phyloP scores from a whole-genome alignment of 2,329 filamentous ascomycete genomes.

The Talaromyces rugulosus region DNA sequence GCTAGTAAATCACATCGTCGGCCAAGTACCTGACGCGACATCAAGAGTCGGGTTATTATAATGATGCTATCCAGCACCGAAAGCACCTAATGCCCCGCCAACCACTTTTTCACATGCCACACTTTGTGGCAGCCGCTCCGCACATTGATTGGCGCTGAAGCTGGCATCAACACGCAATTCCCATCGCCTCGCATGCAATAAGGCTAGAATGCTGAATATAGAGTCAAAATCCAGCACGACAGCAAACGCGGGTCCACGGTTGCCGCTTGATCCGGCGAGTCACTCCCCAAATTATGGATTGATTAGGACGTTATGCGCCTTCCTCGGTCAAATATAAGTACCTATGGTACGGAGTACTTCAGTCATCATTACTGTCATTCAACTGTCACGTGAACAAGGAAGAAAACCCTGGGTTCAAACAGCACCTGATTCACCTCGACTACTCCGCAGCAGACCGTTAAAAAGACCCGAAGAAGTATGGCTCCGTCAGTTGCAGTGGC shows the following conservation, averaged over 20 bases:
- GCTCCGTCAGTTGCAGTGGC: slow-evolving; percentile 5
- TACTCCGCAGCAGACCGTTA: not conserved
- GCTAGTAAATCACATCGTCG: slow-evolving; percentile 20
- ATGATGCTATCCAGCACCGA: not conserved
- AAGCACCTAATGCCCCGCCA: not conserved
- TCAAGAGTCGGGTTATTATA: not conserved
- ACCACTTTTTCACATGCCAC: not conserved
- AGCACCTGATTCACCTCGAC: not conserved
- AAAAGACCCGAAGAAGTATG: not conserved
- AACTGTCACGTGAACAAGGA: not conserved
- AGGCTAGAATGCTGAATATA: not conserved
- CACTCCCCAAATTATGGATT: too few species aligned
- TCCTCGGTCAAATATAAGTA: not conserved
- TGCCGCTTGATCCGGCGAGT: not conserved
- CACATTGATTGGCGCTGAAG: not conserved
- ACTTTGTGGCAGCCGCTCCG: not conserved
- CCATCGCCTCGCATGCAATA: not conserved
- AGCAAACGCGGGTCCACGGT: not conserved
- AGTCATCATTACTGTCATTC: not conserved
- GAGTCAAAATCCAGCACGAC: not conserved
- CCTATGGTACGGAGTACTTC: not conserved
- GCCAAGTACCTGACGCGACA: slow-evolving; percentile 3
- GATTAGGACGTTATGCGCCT: too few species aligned
- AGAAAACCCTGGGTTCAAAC: not conserved
- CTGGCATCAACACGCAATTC: not conserved